A percentile compares a stretch with the other conserved stretches of the same genome.
phyloP scores from a whole-genome alignment of 2,329 filamentous ascomycete species.

The Tolypocladium paradoxum region DNA sequence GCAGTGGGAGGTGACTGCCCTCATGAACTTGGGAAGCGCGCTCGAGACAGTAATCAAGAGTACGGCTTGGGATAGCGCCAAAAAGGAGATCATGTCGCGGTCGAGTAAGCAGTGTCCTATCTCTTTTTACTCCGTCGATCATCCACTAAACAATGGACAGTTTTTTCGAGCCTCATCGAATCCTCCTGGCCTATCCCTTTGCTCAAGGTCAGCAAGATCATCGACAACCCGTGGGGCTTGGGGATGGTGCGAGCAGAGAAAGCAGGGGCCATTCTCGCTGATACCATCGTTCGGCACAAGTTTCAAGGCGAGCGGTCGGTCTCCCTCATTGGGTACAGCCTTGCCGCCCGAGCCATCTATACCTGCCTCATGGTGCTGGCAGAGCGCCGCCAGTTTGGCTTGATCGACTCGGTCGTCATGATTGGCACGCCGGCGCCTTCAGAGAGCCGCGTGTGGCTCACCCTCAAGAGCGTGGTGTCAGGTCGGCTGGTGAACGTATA shows the following conservation, averaged over 20 bases:
- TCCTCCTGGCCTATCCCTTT: conserved; percentile 52
- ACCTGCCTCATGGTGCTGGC: conserved; percentile 71
- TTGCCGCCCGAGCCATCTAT: conserved; percentile 76
- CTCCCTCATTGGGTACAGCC: conserved; percentile 70
- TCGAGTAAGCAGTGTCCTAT: conserved; percentile 29
- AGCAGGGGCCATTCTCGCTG: conserved; percentile 59
- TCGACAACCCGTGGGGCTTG: conserved; percentile 74
- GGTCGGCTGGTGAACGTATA: conserved; percentile 87
- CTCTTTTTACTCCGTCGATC: not conserved
- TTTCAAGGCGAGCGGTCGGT: conserved; percentile 75
- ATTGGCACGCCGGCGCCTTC: conserved; percentile 76
- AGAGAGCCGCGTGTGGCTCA: conserved; percentile 61
- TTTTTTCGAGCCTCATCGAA: conserved; percentile 45
- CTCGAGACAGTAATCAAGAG: conserved; percentile 69
- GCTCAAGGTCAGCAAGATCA: conserved; percentile 58
- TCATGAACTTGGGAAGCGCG: conserved; percentile 67
- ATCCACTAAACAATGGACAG: conserved; percentile 18
- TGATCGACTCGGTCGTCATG: conserved; percentile 76
- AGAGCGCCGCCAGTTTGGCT: conserved; percentile 70
- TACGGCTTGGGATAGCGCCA: conserved; percentile 67
- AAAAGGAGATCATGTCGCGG: conserved; percentile 33
- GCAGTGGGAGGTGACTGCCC: conserved; percentile 69
- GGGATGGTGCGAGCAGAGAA: conserved; percentile 70
- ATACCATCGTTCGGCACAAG: conserved; percentile 65
- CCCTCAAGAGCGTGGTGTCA: conserved; percentile 66